Conservation (phyloP, 1,284 basidiomycete species). For the Chondrostereum purpureum region DNA sequence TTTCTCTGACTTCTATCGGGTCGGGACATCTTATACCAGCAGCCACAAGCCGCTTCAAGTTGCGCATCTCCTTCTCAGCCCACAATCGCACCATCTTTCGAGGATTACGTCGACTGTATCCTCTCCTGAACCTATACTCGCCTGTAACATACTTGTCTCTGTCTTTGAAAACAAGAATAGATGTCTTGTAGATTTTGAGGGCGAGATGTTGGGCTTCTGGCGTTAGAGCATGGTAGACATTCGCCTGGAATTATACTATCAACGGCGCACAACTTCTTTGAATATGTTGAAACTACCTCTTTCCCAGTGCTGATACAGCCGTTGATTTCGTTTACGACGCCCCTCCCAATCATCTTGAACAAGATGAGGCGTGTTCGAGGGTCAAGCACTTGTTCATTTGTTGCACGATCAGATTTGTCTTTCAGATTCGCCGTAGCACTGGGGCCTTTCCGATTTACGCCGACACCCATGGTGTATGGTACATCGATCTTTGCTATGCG, state of each 20-base stretch:
- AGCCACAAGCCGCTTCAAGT: conserved; percentile 77
- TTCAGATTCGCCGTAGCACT: conserved; percentile 80
- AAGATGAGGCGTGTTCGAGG: conserved; percentile 85
- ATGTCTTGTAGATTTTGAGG: conserved; percentile 98
- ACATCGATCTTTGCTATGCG: conserved; percentile 63
- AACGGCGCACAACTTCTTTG: no score
- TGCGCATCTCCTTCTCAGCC: conserved; percentile 99
- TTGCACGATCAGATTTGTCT: conserved; percentile 92
- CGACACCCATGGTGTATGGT: conserved; percentile 74
- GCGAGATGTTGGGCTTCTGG: conserved; percentile 66
- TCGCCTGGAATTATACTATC: no score
- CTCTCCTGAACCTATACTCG: conserved; percentile 90
- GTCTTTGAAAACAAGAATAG: conserved; percentile 96
- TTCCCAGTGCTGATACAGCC: conserved; percentile 95
- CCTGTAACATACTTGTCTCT: conserved; percentile 90
- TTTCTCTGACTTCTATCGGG: conserved; percentile 91
- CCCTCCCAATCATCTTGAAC: conserved; percentile 90
- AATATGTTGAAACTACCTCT: conserved; percentile 76
- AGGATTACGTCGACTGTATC: conserved; percentile 90
- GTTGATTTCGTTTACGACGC: conserved; percentile 81
- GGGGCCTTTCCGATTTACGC: conserved; percentile 85
- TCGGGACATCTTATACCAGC: conserved; percentile 86
- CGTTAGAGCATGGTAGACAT: conserved; percentile 85
- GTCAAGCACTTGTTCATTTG: conserved; percentile 91
- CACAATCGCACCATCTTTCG: conserved; percentile 98